Evolutionary conservation across 1,284 basidiomycete genomes (phyloP), one percentile per base, ranked within the genome.

Genomic region (Austroboletus niveus): DNA sequence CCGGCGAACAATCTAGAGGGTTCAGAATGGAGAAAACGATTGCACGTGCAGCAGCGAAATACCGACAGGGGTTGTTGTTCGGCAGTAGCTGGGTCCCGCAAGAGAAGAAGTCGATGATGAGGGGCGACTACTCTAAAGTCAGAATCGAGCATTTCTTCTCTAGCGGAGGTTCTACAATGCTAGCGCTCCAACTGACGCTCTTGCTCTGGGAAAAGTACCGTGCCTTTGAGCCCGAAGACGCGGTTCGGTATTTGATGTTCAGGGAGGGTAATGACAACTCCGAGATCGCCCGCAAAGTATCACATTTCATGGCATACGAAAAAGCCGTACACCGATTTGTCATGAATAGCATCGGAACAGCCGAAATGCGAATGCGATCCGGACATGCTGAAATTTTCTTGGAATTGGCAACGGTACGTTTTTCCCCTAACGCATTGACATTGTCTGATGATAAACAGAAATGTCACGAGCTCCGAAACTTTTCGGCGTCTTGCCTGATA

Each of bases 111-210:
- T 49, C 53, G 2, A 70, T 68, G 69, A 50, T 52, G 34, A 56
- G n/a, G n/a, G 50, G 53, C 5, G 59, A 67, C 35, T 64, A 66
- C 44, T 56, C 58, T 22, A 54, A 44, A 22, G 52, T 63, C 31
- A 65, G 63, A 36, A 55, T 71, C 22, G 40, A 60, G 34, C 57
- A 57, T 32, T 75, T 78, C 48, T 54, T 73, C 50, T 64, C 61
- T 38, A 49, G 60, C 0, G 49, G 54, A 5, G 77, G 78, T 1
- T 59, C 64, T n/a, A 66, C 72, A 34, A 71, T 73, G 54, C 58
- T 81, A 17, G 70, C 72, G 2, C 66, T 68, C 38, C 77, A 81
- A 50, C 40, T 80, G 29, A 79, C 78, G 0, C 48, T 70, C n/a
- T 47, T 65, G 27, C 42, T 69, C 5, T 74, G 70, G 47, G 61